phyloP scores from a whole-genome alignment of 768 basidiomycete genomes.

The Mycena venus region DNA sequence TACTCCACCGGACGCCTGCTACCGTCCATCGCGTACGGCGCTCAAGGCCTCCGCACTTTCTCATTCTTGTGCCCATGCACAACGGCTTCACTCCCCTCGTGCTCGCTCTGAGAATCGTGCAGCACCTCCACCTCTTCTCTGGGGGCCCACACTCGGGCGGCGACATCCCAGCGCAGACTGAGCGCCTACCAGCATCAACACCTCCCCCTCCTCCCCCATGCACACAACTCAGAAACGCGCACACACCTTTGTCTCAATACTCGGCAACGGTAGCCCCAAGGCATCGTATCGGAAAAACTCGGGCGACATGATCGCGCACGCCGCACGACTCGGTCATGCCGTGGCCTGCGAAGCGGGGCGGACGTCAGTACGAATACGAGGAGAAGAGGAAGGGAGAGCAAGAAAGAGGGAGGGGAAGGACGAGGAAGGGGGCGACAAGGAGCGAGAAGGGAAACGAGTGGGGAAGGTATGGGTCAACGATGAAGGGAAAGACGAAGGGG shows the following conservation, averaged over 20 bases:
- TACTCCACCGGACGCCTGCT: no score
- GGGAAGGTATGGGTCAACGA: no score
- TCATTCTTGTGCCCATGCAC: no score
- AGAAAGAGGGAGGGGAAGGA: not conserved
- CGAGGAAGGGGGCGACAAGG: no score
- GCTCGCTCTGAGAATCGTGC: no score
- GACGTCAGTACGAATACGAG: not conserved
- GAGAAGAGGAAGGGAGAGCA: not conserved
- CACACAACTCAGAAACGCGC: not conserved
- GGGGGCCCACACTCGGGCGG: no score
- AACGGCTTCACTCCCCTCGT: no score
- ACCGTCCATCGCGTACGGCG: no score
- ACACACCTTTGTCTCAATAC: constrained; percentile 81
- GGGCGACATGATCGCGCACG: constrained; percentile 88
- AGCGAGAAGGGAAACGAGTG: not conserved
- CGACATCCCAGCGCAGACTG: no score
- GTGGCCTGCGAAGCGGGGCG: constrained; percentile 70
- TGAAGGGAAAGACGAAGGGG: not conserved
- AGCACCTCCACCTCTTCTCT: no score
- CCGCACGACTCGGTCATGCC: constrained; percentile 98
- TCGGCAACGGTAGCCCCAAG: constrained; percentile 91
- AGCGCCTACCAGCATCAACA: no score
- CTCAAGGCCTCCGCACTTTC: no score
- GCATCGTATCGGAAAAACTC: constrained; percentile 79
- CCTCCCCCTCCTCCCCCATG: not conserved